phyloP scores from a whole-genome alignment of 805 yeast genomes.

The Candida hungchunana region DNA sequence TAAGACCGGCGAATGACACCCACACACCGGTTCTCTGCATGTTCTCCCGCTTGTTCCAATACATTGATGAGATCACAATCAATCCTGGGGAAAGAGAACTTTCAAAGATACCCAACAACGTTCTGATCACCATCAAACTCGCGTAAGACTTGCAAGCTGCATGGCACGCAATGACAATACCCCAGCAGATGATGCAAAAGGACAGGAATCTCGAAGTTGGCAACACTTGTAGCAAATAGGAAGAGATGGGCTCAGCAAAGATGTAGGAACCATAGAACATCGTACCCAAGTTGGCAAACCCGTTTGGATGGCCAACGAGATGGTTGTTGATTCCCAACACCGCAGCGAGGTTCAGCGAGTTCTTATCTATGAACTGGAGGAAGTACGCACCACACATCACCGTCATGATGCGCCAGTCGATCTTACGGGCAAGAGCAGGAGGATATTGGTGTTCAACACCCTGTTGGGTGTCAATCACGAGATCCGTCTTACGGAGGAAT shows the following conservation, averaged over 20 bases:
- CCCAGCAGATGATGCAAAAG: slow-evolving; percentile 48
- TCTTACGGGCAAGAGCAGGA: slow-evolving; percentile 28
- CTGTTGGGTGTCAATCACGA: slow-evolving; percentile 2
- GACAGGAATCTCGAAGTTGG: slow-evolving; percentile 52
- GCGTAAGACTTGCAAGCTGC: slow-evolving; percentile 51
- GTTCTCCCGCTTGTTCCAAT: slow-evolving; percentile 52
- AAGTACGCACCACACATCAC: slow-evolving; percentile 50
- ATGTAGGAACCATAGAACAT: slow-evolving; percentile 51
- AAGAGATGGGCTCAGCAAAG: slow-evolving; percentile 48
- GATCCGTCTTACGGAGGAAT: slow-evolving; percentile 17
- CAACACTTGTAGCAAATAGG: slow-evolving; percentile 43
- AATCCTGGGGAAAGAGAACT: slow-evolving; percentile 53
- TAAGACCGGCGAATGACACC: slow-evolving; percentile 55
- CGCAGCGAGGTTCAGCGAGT: slow-evolving; percentile 56
- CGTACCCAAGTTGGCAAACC: slow-evolving; percentile 50
- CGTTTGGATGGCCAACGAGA: slow-evolving; percentile 35
- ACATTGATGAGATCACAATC: slow-evolving; percentile 57
- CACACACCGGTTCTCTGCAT: slow-evolving; percentile 49
- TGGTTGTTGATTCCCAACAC: slow-evolving; percentile 57
- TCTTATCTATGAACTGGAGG: slow-evolving; percentile 55
- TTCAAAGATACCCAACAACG: slow-evolving; percentile 51
- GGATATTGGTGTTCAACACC: slow-evolving; percentile 17
- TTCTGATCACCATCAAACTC: slow-evolving; percentile 50
- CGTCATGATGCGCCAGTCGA: slow-evolving; percentile 47
- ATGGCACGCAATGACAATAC: slow-evolving; percentile 46